Base-by-base conservation (phyloP, 306 rosid species). In the Cyclanthera cordifolia region DNA sequence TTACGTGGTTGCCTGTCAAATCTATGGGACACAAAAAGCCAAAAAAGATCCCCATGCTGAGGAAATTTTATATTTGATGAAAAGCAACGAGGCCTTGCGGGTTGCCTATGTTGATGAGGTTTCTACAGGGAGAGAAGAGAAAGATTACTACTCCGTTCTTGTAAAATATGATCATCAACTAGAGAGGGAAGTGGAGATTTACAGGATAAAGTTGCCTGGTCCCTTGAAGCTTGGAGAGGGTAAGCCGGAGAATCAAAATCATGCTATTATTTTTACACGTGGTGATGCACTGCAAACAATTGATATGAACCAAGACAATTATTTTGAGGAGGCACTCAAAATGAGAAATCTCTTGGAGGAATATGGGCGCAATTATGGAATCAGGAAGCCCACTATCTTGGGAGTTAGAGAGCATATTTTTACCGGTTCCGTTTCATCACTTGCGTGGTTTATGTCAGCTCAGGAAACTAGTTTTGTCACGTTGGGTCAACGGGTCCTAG, bases 361-460 rank as follows among this genome's bases (percentile, higher is more conserved):
- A 72, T 91, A 48, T 61, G 82, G 65, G 66, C 53, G 27, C 51
- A 59, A 77, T 76, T 78, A 88, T 78, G 97, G 96, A 46, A 81
- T 82, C 52, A 74, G 91, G 66, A 85, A 82, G 75, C 96, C 97
- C 13, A 83, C 95, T 3, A 88, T 91, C 79, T 76, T 91, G 85
- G 97, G 97, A 75, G 97, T 91, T 50, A 82, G 97, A 72, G 97
- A 88, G 66, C 94, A 86, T 77, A 77, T 88, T 58, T 91, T 91
- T 75, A 91, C 97, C 24, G 97, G 96, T 69, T 85, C 89, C 1
- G 97, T 91, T 84, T 91, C 96, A 19, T 91, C 97, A 66, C 91
- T 91, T 71, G 97, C 97, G 23, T 83, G 91, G 96, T 91, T 91
- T 77, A 91, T 91, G 97, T 91, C 97, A 20, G 91, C 94, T 76